Conservation (phyloP, 345 rosid genomes). For the Acer negundo region DNA sequence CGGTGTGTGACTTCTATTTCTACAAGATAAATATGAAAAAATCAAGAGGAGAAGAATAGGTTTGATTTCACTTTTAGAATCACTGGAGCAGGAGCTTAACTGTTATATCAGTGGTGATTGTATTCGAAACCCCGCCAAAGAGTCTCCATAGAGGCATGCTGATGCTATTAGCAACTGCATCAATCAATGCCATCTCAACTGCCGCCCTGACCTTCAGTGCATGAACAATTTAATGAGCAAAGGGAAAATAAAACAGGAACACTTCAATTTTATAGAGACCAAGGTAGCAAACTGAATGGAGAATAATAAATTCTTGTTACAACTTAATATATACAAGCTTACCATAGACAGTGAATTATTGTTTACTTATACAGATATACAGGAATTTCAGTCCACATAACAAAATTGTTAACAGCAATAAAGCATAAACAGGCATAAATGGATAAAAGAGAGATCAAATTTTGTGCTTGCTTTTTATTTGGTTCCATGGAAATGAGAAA, state of each 20-base stretch:
- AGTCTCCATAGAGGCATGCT: slow-evolving; percentile 75
- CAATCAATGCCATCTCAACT: slow-evolving; percentile 91
- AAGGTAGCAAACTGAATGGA: neutral
- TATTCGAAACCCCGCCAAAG: slow-evolving; percentile 78
- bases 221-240: slow-evolving; percentile 27
- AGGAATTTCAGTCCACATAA: neutral
- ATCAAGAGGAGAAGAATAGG: neutral
- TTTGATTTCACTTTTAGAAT: slow-evolving; percentile 17
- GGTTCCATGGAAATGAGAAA: neutral
- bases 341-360: neutral
- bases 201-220: slow-evolving; percentile 79
- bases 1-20: neutral
- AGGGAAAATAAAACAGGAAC: neutral
- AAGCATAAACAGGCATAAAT: neutral
- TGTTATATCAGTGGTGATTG: slow-evolving; percentile 82
- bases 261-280: neutral
- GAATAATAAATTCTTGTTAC: neutral
- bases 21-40: neutral
- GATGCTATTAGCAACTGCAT: slow-evolving; percentile 79
- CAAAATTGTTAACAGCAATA: slow-evolving; percentile 2
- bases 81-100: slow-evolving; percentile 48
- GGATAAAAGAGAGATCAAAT: neutral
- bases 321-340: neutral
- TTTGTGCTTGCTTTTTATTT: neutral
- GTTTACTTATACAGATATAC: neutral